Evolutionary conservation across 2,329 filamentous ascomycete genomes (phyloP).

Genomic region (Neonectria neomacrospora): DNA sequence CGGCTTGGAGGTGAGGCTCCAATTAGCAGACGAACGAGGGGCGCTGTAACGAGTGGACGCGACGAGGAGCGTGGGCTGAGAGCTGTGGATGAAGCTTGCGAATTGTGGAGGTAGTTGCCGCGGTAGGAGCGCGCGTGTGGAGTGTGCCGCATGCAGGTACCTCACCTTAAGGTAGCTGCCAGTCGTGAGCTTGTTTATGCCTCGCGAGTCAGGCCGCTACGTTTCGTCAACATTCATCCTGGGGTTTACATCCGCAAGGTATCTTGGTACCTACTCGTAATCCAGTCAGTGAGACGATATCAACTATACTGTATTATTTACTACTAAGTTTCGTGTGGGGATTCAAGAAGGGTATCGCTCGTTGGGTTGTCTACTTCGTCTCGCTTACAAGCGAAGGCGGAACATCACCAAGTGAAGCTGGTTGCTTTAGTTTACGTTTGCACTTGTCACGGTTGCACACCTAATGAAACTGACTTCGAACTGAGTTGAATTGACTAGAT

Average conservation of each 20-base stretch:
- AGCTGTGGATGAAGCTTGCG: constrained; percentile 4
- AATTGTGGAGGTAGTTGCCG: not conserved
- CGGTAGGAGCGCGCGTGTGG: not conserved
- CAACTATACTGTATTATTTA: no score
- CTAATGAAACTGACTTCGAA: no score
- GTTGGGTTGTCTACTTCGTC: no score
- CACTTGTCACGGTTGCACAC: no score
- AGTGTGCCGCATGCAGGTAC: constrained; percentile 13
- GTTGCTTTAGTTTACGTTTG: no score
- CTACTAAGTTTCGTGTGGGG: no score
- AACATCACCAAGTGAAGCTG: no score
- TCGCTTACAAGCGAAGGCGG: no score
- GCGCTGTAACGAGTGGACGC: not conserved
- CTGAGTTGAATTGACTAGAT: no score
- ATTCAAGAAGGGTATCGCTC: no score
- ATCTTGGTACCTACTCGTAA: not conserved
- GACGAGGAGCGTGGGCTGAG: not conserved
- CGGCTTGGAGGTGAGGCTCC: not conserved
- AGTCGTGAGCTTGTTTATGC: constrained; percentile 28
- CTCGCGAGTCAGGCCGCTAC: constrained; percentile 33
- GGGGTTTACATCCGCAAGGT: not conserved
- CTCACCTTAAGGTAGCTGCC: not conserved
- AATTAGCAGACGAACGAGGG: constrained; percentile 17
- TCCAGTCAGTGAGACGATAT: not conserved
- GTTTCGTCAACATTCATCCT: not conserved